Evolutionary conservation across 2,329 filamentous ascomycete genomes (phyloP), one percentile per base, ranked within the genome.

Genomic region (Diaporthe sp.): DNA sequence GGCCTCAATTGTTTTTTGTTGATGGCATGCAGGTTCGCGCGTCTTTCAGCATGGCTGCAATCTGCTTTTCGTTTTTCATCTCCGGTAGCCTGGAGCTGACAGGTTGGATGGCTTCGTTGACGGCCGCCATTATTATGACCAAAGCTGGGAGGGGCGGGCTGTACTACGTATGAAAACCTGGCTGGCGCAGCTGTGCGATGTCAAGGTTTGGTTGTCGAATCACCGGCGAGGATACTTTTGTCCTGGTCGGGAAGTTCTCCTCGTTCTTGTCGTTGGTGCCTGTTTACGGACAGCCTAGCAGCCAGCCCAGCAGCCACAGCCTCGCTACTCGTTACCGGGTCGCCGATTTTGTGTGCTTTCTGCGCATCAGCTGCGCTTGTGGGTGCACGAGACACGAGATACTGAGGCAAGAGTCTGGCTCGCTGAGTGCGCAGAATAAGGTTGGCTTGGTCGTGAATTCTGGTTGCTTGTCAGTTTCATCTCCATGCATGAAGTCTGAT

Each of bases 1-100:
- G 12, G 7, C 49, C 8, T 42, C 34, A 10, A 19, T 68, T 39
- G 17, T 53, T 61, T 25, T 39, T 39, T 55, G 31, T 53, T 68
- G 34, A 12, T 42, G 15, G 31, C 17, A 53, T 34, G 34, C 65
- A 42, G 34, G 34, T 69, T n/a, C 13, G 28, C 49, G 34, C 65
- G 49, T 69, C 49, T 55, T 55, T 53, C 31, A 68, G 65, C 65
- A 28, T 53, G 65, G 65, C 65, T 68, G 46, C 44, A 68, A 68
- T 68, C 46, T 68, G 44, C 46, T 68, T 68, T 68, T 68, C 65
- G 46, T 39, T 17, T 68, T 31, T 55, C 65, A 69, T 69, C 49
- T 69, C 65, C 34, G 65, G 49, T 69, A 55, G 65, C 28, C 65
- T 42, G 34, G 65, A 69, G 65, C 65, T 69, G 65, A 69, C 65